Evolutionary conservation across 176 grass and related monocot species (phyloP), one percentile per base, ranked within the genome.

Genomic region (Alloteropsis semialata): DNA sequence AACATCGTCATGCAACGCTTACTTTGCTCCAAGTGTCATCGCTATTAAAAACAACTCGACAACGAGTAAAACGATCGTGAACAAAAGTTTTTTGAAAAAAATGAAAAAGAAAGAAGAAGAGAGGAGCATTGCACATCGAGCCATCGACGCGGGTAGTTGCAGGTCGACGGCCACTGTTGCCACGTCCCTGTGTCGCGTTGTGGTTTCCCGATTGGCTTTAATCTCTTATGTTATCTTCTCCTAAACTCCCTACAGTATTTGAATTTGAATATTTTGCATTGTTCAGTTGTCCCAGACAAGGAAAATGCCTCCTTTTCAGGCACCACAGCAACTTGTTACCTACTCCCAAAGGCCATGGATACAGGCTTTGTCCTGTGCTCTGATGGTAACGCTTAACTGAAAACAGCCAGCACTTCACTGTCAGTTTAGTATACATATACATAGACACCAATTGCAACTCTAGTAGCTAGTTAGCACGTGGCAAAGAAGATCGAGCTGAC

Each of bases 381-480:
- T 77, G 55, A 89, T 89, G 54, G 66, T 72, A 65, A 72, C 21
- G 64, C 28, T 59, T 76, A 77, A 78, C 78, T 78, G 78, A 65
- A 53, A 82, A 86, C 65, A 86, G 54, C 39, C 65, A 37, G 28
- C 37, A 43, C 28, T 44, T 77, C 70, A 10, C 19, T 77, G 32
- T 80, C 76, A 53, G 71, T 14, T 34, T 34, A 54, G 3, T 65
- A 33, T 14, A 44, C 17, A 69, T 24, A 16, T 21, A 70, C n/a
- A n/a, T 8, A 1, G 13, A 18, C 27, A 37, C 6, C 30, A 65
- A 25, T 32, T 34, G 18, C 19, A 24, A 38, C 14, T 37, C 12
- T 10, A 34, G 2, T 10, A 18, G 19, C n/a, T 24, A 24, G 19
- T 33, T 24, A 24, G 16, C 30, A 69, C 66, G 46, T 48, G 27